These are phyloP conservation scores for Coemansia sp. DNA, from an alignment of 192 early-diverging fungal species.

Conservation along the genomic window DNA sequence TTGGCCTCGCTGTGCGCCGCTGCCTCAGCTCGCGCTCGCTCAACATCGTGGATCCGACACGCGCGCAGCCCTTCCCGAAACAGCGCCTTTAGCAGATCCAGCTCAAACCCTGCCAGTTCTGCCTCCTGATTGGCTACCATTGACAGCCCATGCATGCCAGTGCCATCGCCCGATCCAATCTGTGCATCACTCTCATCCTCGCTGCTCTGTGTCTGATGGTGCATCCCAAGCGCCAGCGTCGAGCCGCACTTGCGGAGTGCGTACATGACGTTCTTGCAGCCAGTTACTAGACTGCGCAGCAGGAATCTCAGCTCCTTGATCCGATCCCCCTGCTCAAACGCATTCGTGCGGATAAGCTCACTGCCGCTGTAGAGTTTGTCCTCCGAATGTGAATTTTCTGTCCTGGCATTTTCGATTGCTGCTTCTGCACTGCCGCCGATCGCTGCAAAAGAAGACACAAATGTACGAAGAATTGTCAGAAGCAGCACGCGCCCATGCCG, in stretches of 20 bases:
- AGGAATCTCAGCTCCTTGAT: conserved; percentile 75
- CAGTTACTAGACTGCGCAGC: conserved; percentile 87
- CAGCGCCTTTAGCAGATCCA: conserved; percentile 38
- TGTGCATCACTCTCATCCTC: conserved; percentile 6
- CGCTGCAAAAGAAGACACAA: conserved; percentile 57
- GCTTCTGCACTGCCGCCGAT: conserved; percentile 38
- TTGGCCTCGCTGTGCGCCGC: conserved; percentile 3
- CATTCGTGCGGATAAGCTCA: conserved; percentile 49
- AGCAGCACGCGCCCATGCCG: conserved; percentile 67
- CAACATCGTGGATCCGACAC: conserved; percentile 49
- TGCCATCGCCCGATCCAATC: neutral
- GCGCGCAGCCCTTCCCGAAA: conserved; percentile 52
- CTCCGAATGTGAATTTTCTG: conserved; percentile 25
- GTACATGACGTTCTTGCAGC: conserved; percentile 78
- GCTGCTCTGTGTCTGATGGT: conserved; percentile 4
- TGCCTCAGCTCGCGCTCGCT: conserved; percentile 24
- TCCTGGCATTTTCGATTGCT: conserved; percentile 28
- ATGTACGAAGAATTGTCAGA: conserved; percentile 82
- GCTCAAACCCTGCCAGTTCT: conserved; percentile 48
- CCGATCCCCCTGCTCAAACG: conserved; percentile 49
- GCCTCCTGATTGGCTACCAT: conserved; percentile 32
- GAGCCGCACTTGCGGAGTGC: conserved; percentile 74
- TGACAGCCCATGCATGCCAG: conserved; percentile 4
- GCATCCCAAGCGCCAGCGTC: conserved; percentile 47
- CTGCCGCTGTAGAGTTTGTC: conserved; percentile 38